Evolutionary conservation across 140 eudicot species (phyloP), one percentile per base, ranked within the genome.

Genomic region (Bidens hawaiensis): DNA sequence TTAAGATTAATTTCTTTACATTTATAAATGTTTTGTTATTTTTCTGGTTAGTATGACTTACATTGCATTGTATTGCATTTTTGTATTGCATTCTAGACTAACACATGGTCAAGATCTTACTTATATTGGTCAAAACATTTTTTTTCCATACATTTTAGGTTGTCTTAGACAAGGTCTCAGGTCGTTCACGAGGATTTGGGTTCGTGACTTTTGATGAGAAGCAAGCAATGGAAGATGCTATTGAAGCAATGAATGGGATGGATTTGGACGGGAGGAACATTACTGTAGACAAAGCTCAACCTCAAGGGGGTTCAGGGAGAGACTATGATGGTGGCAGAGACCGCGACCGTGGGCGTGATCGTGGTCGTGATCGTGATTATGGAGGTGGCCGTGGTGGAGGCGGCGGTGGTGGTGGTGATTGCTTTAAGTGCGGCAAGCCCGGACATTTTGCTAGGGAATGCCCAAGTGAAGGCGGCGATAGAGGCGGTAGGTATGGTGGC

Each of bases 361-460:
- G 78, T 19, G 94, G 76, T 0, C 83, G 91, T 16, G 88, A 82
- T 28, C 75, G 96, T 13, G 95, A 82, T 9, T 24, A 74, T 8
- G 90, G 96, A 30, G 75, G 94, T 21, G 82, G 83, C 46, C 85
- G 75, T n/a, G 77, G 79, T 21, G 84, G 83, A 2, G 82, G 97
- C 3, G 81, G 89, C 11, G 77, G 96, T 2, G 87, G 95, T 2
- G 52, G 81, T 12, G 95, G 99, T 62, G 96, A 83, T 21, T 94
- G 99, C 68, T 94, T 85, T 42, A 94, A 85, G 79, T 94, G 99
- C 73, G 99, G 99, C 26, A 94, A 88, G 75, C 99, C 99, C 12
- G 99, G 99, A 56, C 99, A 94, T 60, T 94, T 94, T 81, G 99
- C 99, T 42, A 80, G 99, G 58, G 99, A 94, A 61, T 94, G 99